These are phyloP conservation scores for Phytophthora quininea DNA, from an alignment of 352 stramenopile genomes.

Conservation along the genomic window DNA sequence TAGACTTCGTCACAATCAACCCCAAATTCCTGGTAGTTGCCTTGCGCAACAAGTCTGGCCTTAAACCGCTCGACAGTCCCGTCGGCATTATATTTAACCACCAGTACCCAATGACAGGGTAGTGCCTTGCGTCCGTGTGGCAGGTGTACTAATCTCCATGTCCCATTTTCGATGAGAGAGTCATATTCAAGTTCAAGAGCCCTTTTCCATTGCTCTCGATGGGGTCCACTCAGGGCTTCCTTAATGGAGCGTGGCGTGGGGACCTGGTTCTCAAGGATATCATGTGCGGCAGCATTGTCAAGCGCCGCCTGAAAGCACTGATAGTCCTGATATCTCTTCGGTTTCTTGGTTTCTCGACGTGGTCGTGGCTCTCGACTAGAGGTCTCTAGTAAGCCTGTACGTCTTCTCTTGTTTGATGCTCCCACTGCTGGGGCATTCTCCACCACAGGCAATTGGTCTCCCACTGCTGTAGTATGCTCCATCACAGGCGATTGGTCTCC, in stretches of 20 bases:
- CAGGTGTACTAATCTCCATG: not conserved
- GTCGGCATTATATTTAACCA: constrained; percentile 19
- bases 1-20: constrained; percentile 16
- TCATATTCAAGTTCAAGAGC: constrained; percentile 15
- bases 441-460: too few relatives aligned
- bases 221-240: constrained; percentile 10
- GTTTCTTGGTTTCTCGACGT: constrained; percentile 13
- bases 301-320: constrained; percentile 12
- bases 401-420: not conserved
- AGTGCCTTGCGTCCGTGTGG: constrained; percentile 6
- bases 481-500: too few relatives aligned
- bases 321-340: constrained; percentile 14
- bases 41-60: constrained; percentile 14
- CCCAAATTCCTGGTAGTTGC: constrained; percentile 22
- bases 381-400: not conserved
- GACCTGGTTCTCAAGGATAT: constrained; percentile 11
- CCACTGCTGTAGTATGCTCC: too few relatives aligned
- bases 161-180: constrained; percentile 12
- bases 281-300: constrained; percentile 5
- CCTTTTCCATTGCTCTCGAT: constrained; percentile 10
- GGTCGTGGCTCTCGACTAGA: constrained; percentile 3
- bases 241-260: constrained; percentile 10
- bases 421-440: too few relatives aligned
- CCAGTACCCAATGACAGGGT: constrained; percentile 17
- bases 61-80: constrained; percentile 22